Percentiles rank a stretch among this genome's conserved stretches.
phyloP scores from a whole-genome alignment of 2,329 filamentous ascomycete genomes.

The Sporothrix variecibatus region DNA sequence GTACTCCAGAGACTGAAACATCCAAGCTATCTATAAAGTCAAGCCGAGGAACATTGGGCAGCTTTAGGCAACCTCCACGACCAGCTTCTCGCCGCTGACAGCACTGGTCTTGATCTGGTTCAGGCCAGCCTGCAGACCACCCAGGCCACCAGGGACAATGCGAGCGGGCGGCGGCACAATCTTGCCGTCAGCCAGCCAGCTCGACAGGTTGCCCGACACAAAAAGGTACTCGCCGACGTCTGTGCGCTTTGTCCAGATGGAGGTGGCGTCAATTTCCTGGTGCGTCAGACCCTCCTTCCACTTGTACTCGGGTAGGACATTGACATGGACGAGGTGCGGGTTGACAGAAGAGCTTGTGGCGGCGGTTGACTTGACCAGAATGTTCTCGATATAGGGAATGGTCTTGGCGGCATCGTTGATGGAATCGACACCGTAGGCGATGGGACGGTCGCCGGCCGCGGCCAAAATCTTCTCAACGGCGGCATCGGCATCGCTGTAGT shows the following conservation, averaged over 20 bases:
- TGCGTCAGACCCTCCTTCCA: not conserved
- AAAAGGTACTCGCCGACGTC: not conserved
- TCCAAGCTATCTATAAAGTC: not conserved
- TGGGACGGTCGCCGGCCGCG: not conserved
- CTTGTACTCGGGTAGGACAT: too few relatives aligned
- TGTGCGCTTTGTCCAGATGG: not conserved
- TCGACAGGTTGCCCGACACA: not conserved
- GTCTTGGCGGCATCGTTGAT: not conserved
- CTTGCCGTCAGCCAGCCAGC: not conserved
- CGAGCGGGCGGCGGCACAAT: not conserved
- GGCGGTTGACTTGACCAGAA: not conserved
- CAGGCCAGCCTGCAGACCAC: not conserved
- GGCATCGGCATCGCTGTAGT: constrained; percentile 23
- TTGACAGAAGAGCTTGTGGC: not conserved
- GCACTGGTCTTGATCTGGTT: not conserved
- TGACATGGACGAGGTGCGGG: not conserved
- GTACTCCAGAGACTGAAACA: too few relatives aligned
- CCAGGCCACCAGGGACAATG: not conserved
- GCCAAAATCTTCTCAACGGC: not conserved
- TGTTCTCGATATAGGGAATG: not conserved
- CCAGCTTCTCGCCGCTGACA: constrained; percentile 4
- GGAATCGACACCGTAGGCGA: not conserved
- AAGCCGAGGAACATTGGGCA: too few relatives aligned
- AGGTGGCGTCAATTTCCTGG: not conserved
- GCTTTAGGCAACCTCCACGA: not conserved